phyloP scores from a whole-genome alignment of 2,329 filamentous ascomycete genomes.

The Dothistroma pini region DNA sequence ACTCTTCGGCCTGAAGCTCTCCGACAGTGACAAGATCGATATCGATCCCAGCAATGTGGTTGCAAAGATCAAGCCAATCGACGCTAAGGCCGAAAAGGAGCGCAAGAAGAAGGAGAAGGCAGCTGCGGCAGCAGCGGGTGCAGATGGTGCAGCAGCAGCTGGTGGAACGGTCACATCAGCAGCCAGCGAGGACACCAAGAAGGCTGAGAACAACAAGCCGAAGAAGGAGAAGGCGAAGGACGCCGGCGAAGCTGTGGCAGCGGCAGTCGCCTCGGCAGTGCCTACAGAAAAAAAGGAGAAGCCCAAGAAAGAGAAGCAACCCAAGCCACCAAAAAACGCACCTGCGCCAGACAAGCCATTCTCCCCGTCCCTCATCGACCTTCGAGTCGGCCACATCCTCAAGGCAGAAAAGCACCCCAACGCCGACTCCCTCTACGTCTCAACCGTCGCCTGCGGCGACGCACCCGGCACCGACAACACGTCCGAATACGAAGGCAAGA shows the following conservation, averaged over 20 bases:
- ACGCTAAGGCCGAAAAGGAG: conserved; percentile 94
- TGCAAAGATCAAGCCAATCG: conserved; percentile 83
- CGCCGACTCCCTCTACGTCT: conserved; percentile 92
- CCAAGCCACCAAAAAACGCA: conserved; percentile 64
- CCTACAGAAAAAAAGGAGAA: conserved; percentile 55
- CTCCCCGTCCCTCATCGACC: conserved; percentile 83
- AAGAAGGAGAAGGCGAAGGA: conserved; percentile 41
- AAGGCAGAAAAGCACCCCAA: conserved; percentile 95
- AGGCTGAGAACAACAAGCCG: conserved; percentile 39
- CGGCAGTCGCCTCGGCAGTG: conserved; percentile 44
- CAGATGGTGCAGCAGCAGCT: conserved; percentile 48
- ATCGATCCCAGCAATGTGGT: conserved; percentile 77
- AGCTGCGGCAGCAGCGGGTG: conserved; percentile 49
- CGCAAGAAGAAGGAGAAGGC: conserved; percentile 95
- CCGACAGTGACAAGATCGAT: conserved; percentile 68
- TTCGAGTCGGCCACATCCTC: conserved; percentile 94
- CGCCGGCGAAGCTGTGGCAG: conserved; percentile 49
- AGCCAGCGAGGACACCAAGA: conserved; percentile 43
- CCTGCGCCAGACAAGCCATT: conserved; percentile 66
- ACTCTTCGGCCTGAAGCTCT: conserved; percentile 64
- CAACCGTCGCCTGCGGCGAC: conserved; percentile 92
- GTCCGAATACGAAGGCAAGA: conserved; percentile 82
- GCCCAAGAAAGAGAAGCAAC: conserved; percentile 86
- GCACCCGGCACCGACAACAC: conserved; percentile 82
- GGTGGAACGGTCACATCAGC: conserved; percentile 42